Evolutionary conservation across 306 rosid species (phyloP).

Genomic region (Glycyrrhiza uralensis): DNA sequence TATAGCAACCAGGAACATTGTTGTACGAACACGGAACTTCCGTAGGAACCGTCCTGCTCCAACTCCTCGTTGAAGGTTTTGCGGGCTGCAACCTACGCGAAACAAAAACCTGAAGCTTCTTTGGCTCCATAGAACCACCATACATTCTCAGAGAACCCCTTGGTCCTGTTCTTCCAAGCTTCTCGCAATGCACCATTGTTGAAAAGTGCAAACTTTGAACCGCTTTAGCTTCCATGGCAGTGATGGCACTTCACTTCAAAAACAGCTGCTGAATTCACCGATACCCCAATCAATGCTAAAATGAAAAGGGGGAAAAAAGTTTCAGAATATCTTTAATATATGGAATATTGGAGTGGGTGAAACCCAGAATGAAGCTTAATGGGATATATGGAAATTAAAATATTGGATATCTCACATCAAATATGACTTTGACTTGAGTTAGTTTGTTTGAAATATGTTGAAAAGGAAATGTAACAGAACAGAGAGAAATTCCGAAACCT

Average conservation of each 20-base stretch:
- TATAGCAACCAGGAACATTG: slow-evolving; percentile 51
- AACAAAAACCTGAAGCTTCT: slow-evolving; percentile 39
- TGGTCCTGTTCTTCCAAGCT: slow-evolving; percentile 25
- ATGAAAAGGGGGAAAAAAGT: not conserved
- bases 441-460: too few species aligned
- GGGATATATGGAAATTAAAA: too few species aligned
- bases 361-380: too few species aligned
- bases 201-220: slow-evolving; percentile 37
- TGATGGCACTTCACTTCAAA: slow-evolving; percentile 34
- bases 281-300: not conserved
- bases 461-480: too few species aligned
- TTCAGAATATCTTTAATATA: too few species aligned
- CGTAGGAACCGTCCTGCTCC: slow-evolving; percentile 25
- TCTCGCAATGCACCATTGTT: slow-evolving; percentile 37
- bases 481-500: too few species aligned
- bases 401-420: too few species aligned
- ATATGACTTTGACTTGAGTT: too few species aligned
- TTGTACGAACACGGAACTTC: slow-evolving; percentile 43
- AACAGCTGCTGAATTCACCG: not conserved
- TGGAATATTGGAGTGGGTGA: too few species aligned
- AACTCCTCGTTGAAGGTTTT: slow-evolving; percentile 18
- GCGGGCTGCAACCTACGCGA: slow-evolving; percentile 29
- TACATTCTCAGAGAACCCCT: slow-evolving; percentile 33
- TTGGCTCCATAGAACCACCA: slow-evolving; percentile 26
- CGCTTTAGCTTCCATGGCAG: slow-evolving; percentile 51